Base-by-base conservation (phyloP, 805 yeast genomes). In the Teunomyces aglyptinius region DNA sequence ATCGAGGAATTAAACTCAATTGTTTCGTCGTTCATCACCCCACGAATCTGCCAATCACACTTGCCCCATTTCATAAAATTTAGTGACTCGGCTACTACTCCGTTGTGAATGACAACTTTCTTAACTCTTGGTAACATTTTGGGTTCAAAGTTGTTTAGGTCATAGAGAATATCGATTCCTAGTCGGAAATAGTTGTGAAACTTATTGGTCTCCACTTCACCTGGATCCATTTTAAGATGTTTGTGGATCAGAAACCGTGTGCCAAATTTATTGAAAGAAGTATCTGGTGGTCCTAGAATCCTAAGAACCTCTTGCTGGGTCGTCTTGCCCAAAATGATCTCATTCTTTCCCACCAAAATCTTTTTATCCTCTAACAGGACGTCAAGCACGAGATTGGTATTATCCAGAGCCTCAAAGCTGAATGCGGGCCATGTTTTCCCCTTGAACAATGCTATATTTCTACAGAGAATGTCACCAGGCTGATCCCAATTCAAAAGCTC, bases 211-310 rank as follows among this genome's bases (percentile, higher is more conserved):
- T 49, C 50, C 34, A 33, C 41, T 10, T 44, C 45, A 10, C 41
- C 22, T 16, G n/a, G 11, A 22, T 18, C 33, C 12, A 24, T 19
- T 18, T 13, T 22, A 48, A 47, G n/a, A 52, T 65, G 70, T 31
- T 64, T 66, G 57, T 70, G 80, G 29, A 71, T 77, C 49, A 61
- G 57, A 12, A 71, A 59, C 49, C 80, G 60, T 2, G 72, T 67
- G 49, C 75, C 80, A 43, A 69, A 67, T 50, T 76, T 76, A 49
- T 68, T 62, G 49, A 80, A 71, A 3, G 66, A 68, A 39, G 77
- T 83, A 40, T 78, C 79, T 0, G 87, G 86, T 1, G 83, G 81
- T 0, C 86, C 86, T 16, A 82, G 59, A 0, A 63, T 54, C 15
- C 65, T 60, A 6, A 81, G 51, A 0, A 80, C 61, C 18, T 75